phyloP scores from a whole-genome alignment of 768 basidiomycete species.

The Lentinula sp. region DNA sequence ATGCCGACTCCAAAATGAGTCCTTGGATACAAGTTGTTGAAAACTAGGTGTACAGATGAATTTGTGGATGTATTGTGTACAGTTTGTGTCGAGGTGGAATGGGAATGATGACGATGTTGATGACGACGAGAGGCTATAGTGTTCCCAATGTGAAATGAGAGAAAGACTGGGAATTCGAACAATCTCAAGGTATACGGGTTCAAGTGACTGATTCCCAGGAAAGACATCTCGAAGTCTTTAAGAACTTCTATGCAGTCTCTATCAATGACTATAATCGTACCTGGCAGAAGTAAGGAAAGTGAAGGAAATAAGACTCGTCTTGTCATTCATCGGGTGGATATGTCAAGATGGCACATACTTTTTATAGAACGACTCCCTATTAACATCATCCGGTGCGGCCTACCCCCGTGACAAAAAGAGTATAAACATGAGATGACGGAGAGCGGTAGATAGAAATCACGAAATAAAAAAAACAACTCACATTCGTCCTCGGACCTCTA shows the following conservation, averaged over 20 bases:
- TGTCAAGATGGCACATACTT: constrained; percentile 43
- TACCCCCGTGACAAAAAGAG: background rate
- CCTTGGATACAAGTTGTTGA: background rate
- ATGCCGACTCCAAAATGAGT: background rate
- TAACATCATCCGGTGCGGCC: constrained; percentile 42
- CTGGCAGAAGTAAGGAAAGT: background rate
- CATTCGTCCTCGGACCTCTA: constrained; percentile 62
- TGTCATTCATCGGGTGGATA: no score
- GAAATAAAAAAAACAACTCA: constrained; percentile 16
- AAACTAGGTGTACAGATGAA: background rate
- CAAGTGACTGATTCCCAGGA: no score
- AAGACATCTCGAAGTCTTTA: no score
- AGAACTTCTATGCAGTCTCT: no score
- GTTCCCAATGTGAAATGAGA: no score
- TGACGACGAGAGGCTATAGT: background rate
- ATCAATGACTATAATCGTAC: background rate
- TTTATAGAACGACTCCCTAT: constrained; percentile 81
- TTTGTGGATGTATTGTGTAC: no score
- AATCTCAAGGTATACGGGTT: no score
- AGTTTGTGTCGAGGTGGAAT: no score
- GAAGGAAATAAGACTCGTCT: background rate
- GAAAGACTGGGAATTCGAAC: no score
- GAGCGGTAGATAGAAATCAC: no score
- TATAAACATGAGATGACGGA: background rate
- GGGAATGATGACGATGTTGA: background rate